Base-by-base conservation (phyloP, 208 protist species). In the Trypanosoma rangeli region DNA sequence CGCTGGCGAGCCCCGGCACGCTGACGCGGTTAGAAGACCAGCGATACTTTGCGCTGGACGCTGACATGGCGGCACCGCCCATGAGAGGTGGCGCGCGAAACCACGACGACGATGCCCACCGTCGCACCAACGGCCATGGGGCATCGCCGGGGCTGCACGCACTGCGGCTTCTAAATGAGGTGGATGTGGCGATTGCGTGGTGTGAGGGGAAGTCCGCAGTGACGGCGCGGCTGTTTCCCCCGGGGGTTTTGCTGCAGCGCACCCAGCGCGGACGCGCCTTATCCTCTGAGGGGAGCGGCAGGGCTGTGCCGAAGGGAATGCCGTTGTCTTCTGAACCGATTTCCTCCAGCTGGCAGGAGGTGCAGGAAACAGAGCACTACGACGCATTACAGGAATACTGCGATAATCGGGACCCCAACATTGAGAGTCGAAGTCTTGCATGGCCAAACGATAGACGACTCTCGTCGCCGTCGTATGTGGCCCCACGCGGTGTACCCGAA, bases 181-280 rank as follows among this genome's bases (percentile, higher is more conserved):
- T 74, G 24, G 53, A 74, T 55, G 37, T 33, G 20, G 59, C 69
- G 5, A 74, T 74, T 44, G 59, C 69, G 18, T 68, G 52, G 44
- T 74, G 61, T 44, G 69, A 74, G 39, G 69, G 69, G 29, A 68
- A 68, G 52, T 42, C 62, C 8, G 37, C 39, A 22, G 50, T 64
- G n/a, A 54, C 50, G 18, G 5, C 42, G 33, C 58, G 62, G 39
- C 29, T 67, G 29, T 62, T 50, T 9, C 59, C 68, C 13, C 66
- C 39, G 13, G 18, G 46, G 10, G 3, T 20, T 31, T 3, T 60
- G 33, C 3, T 4, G 4, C 0, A 50, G n/a, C 26, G 42, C 29
- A 33, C 13, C 55, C 26, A 59, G 9, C n/a, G 28, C 16, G 10
- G 33, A 42, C 10, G 10, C 10, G 37, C 10, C 37, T 42, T 10